Evolutionary conservation across 495 filamentous ascomycete genomes (phyloP).

Genomic region (Aspergillus carlsbadensis): DNA sequence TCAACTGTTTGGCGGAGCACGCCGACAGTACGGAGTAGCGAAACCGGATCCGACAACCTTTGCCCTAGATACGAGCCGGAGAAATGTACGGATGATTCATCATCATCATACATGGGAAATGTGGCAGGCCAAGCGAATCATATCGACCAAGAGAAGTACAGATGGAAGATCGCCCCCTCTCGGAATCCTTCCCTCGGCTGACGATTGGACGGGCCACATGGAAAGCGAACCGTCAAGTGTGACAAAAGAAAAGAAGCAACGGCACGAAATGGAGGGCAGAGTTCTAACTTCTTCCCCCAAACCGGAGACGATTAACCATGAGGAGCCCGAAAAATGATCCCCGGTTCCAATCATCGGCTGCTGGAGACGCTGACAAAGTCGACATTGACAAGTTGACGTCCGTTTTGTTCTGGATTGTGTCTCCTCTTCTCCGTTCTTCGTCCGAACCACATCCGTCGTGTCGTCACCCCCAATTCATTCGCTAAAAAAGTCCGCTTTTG

Average conservation of each 20-base stretch:
- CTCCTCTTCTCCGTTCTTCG: constrained; percentile 12
- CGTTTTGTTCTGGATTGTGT: neutral
- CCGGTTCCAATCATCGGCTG: constrained; percentile 13
- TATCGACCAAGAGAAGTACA: neutral
- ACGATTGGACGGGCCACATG: constrained; percentile 17
- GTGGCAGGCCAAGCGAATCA: neutral
- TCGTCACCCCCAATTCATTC: neutral
- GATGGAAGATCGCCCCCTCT: constrained; percentile 21
- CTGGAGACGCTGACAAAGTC: neutral
- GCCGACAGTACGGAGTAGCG: no score
- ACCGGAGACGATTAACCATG: constrained; percentile 7
- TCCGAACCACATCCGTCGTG: constrained; percentile 9
- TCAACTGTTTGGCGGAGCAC: no score
- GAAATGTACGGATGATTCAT: no score
- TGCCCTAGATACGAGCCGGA: no score
- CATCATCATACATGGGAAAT: no score
- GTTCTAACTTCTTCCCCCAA: constrained; percentile 6
- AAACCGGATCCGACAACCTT: no score
- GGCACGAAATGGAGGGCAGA: neutral
- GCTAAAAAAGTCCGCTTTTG: constrained; percentile 2
- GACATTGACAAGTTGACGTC: no score
- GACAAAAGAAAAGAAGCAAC: neutral
- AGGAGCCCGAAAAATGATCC: constrained; percentile 14
- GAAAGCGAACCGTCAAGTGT: neutral
- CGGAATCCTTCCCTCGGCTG: constrained; percentile 18